Evolutionary conservation across 2,329 filamentous ascomycete species (phyloP).

Genomic region (Diaporthe ilicicola): DNA sequence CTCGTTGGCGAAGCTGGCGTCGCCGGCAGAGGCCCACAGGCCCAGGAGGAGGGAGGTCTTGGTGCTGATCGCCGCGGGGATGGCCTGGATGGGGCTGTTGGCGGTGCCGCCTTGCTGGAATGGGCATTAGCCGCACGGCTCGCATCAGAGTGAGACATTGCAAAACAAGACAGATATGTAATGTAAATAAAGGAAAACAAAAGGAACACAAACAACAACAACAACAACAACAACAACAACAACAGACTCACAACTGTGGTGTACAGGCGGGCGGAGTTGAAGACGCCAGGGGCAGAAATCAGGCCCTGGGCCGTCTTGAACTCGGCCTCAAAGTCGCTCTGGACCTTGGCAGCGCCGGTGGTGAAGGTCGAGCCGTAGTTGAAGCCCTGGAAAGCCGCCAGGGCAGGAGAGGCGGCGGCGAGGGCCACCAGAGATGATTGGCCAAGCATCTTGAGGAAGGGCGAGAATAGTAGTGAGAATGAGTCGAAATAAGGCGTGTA

Average conservation of each 20-base stretch:
- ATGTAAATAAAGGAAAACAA: background rate
- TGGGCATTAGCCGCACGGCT: conserved; percentile 7
- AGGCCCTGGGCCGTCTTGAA: conserved; percentile 73
- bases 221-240: background rate
- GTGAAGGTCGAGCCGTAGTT: conserved; percentile 75
- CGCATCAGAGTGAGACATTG: background rate
- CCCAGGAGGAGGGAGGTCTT: conserved; percentile 83
- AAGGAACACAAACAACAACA: background rate
- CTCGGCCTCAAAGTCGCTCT: conserved; percentile 74
- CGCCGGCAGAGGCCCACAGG: conserved; percentile 80
- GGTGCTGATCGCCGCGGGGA: conserved; percentile 84
- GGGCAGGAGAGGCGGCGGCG: conserved; percentile 24
- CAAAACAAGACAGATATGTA: background rate
- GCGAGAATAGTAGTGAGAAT: background rate
- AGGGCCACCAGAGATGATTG: conserved; percentile 25
- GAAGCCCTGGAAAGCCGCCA: conserved; percentile 68
- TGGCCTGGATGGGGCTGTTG: conserved; percentile 73
- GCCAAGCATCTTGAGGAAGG: conserved; percentile 26
- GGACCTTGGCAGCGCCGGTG: conserved; percentile 65
- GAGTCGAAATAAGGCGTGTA: background rate
- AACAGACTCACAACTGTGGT: conserved; percentile 63
- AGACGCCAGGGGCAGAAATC: conserved; percentile 67
- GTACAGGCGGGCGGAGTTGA: conserved; percentile 76
- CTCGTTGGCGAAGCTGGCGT: conserved; percentile 73
- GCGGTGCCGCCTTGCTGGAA: conserved; percentile 67